phyloP scores from a whole-genome alignment of 768 basidiomycete genomes.

The Lactarius vividus region DNA sequence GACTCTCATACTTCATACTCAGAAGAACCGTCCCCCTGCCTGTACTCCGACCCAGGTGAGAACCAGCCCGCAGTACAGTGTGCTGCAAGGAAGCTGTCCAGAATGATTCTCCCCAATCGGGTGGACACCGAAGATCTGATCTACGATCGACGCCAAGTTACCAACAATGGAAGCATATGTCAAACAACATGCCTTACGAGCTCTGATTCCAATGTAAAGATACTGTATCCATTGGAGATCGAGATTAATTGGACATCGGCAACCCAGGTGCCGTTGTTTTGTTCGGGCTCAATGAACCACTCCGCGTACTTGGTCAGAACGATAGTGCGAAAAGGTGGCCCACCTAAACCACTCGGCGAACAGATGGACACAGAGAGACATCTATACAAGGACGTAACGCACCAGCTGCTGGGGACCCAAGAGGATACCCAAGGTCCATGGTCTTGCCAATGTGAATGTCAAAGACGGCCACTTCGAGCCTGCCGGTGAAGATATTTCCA shows the following conservation, averaged over 20 bases:
- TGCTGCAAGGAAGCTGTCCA: constrained; percentile 21
- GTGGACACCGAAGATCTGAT: constrained; percentile 20
- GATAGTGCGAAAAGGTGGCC: constrained; percentile 13
- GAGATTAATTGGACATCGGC: constrained; percentile 15
- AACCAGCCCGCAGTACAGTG: constrained; percentile 14
- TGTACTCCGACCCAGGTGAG: constrained; percentile 14
- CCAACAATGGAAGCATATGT: background rate
- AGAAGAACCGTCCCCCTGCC: background rate
- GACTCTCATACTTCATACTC: constrained; percentile 16
- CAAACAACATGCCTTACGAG: constrained; percentile 9
- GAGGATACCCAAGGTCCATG: background rate
- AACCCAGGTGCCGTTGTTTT: constrained; percentile 8
- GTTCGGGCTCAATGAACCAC: constrained; percentile 14
- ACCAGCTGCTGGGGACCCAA: constrained; percentile 19
- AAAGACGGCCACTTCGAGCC: constrained; percentile 16
- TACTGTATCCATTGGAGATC: constrained; percentile 22
- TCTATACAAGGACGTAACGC: background rate
- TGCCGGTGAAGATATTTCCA: constrained; percentile 19
- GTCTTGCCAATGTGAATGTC: constrained; percentile 9
- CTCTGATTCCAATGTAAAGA: constrained; percentile 19
- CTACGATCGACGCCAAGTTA: background rate
- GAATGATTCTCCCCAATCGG: constrained; percentile 19
- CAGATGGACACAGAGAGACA: background rate
- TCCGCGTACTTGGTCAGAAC: constrained; percentile 22
- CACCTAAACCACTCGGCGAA: background rate